Percentiles rank a stretch among this genome's conserved stretches.
These are phyloP conservation scores for Aotearoamyces nothofagi DNA, from an alignment of 2,329 filamentous ascomycete species.

Conservation along the genomic window DNA sequence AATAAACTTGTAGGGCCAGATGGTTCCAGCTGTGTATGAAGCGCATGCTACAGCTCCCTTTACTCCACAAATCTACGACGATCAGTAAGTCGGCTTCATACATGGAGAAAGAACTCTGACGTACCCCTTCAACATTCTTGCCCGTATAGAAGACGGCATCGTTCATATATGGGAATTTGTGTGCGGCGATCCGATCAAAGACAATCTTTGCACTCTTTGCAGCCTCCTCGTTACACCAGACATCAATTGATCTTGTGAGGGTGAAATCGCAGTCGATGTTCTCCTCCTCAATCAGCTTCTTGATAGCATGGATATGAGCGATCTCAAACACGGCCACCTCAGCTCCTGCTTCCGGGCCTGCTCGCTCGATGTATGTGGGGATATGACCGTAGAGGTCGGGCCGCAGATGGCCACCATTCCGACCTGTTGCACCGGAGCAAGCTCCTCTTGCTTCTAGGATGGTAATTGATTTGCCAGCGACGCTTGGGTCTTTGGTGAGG, in stretches of 20 bases:
- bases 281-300: slow-evolving; percentile 23
- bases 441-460: slow-evolving; percentile 24
- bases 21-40: slow-evolving; percentile 9
- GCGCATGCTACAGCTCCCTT: slow-evolving; percentile 10
- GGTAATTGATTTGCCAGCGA: slow-evolving; percentile 16
- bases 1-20: slow-evolving; percentile 47
- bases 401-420: slow-evolving; percentile 28
- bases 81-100: slow-evolving; percentile 1
- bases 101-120: slow-evolving; percentile 6
- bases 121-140: slow-evolving; percentile 23
- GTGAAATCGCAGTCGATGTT: slow-evolving; percentile 26
- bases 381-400: slow-evolving; percentile 25
- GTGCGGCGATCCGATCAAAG: slow-evolving; percentile 14
- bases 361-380: slow-evolving; percentile 16
- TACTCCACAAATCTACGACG: slow-evolving; percentile 9
- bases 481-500: slow-evolving; percentile 16
- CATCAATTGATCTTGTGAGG: slow-evolving; percentile 23
- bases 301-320: slow-evolving; percentile 23
- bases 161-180: slow-evolving; percentile 23
- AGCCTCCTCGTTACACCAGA: slow-evolving; percentile 19
- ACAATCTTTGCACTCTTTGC: slow-evolving; percentile 16
- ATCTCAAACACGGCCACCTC: slow-evolving; percentile 25
- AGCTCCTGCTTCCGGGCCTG: slow-evolving; percentile 21
- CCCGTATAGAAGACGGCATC: slow-evolving; percentile 26
- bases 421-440: slow-evolving; percentile 28